Conservation (phyloP, 306 rosid species). For the Malus sieversii region DNA sequence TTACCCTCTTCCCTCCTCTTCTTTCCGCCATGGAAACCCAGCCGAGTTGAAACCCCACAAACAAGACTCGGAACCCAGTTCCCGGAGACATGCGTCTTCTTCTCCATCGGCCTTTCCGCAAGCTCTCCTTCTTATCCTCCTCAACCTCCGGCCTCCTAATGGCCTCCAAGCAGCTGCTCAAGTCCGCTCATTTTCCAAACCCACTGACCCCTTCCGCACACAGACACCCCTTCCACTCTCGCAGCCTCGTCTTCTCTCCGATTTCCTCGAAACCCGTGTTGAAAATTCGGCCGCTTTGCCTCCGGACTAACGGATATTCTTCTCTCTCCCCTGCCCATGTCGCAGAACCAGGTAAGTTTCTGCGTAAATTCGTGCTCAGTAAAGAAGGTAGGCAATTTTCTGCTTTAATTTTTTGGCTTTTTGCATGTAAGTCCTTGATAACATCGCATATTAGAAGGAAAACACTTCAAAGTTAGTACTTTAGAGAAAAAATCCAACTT, state of each 20-base stretch:
- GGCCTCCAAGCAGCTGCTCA: slow-evolving; percentile 39
- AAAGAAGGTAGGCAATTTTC: neutral
- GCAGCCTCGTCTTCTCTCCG: slow-evolving; percentile 26
- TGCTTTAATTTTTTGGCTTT: no score
- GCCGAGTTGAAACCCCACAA: neutral
- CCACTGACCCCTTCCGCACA: slow-evolving; percentile 21
- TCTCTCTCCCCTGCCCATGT: slow-evolving; percentile 30
- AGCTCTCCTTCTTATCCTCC: slow-evolving; percentile 31
- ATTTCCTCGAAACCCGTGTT: slow-evolving; percentile 32
- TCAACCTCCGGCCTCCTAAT: slow-evolving; percentile 23
- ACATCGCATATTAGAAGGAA: no score
- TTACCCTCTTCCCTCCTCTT: neutral
- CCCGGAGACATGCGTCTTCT: slow-evolving; percentile 46
- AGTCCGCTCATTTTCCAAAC: slow-evolving; percentile 25
- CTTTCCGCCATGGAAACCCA: neutral
- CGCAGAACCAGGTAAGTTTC: slow-evolving; percentile 33
- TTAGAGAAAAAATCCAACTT: no score
- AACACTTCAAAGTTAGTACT: no score
- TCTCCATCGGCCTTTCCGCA: slow-evolving; percentile 22
- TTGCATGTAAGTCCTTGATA: no score
- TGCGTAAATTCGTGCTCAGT: neutral
- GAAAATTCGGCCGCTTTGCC: slow-evolving; percentile 30
- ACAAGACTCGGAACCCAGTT: slow-evolving; percentile 3
- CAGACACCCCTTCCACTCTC: slow-evolving; percentile 15
- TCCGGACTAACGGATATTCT: slow-evolving; percentile 53